Evolutionary conservation across 768 basidiomycete genomes (phyloP), one percentile per base, ranked within the genome.

Genomic region (Thelephora aurantiotincta): DNA sequence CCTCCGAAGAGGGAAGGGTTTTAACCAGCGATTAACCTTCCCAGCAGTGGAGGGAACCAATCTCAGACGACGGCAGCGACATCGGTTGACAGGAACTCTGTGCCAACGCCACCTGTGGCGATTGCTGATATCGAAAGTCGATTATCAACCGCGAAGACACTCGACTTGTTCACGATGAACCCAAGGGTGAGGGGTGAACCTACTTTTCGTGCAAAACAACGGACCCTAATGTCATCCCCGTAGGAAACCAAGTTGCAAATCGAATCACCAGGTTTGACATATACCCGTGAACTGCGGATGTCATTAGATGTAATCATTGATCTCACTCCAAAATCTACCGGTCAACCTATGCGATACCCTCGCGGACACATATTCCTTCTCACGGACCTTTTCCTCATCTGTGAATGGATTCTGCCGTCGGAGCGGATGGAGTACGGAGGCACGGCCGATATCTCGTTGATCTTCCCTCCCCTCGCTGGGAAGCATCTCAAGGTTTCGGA

Each of bases 91-190:
- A 68, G 70, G 37, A 65, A 63, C 23, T 77, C 80, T 16, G 68
- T 69, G n/a, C 63, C 70, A 18, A 72, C 72, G 1, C 60, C 75
- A 50, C 63, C 67, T 11, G 72, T 72, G 57, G 72, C 86, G 5
- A 65, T 94, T 16, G 64, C 75, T 22, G 87, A 92, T 53, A 73
- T 99, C 13, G 94, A 98, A 60, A 68, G 74, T 33, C 71, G 88
- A 22, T 70, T 99, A 33, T 73, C 80, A 23, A 82, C 88, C 1
- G 75, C 82, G 26, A 70, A 75, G 16, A 88, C 88, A 6, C 65
- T 97, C 23, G 96, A 99, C 61, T 80, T 99, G 41, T 99, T 99
- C 62, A 88, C 89, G 1, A 94, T 99, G 91, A 74, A 77, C 52
- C 84, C 84, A 1, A 92, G 90, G 77, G 94, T 90, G 52, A 51